Evolutionary conservation across 1,139 yeast genomes (phyloP).

Genomic region (Sugiyamaella japonica): DNA sequence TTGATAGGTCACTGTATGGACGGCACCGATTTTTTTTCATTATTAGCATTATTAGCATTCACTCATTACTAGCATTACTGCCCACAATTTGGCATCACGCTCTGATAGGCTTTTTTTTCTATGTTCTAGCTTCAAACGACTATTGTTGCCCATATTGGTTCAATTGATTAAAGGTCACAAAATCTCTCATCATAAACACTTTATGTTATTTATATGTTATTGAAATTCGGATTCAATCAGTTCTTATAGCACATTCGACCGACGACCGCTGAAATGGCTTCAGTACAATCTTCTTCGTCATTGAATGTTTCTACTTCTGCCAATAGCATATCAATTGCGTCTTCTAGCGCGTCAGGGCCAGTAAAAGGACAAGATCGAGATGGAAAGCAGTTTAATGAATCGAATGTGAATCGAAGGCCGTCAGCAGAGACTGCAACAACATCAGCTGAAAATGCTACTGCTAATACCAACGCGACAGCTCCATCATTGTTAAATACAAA

Average conservation of each 20-base stretch:
- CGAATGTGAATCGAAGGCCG: slow-evolving; percentile 9
- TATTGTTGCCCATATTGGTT: neutral
- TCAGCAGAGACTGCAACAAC: neutral
- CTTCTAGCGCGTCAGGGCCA: neutral
- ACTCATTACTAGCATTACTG: neutral
- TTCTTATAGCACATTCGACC: neutral
- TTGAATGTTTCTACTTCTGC: neutral
- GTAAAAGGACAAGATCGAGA: neutral
- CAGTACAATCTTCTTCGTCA: slow-evolving; percentile 8
- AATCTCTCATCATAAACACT: too few species aligned
- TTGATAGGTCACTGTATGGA: neutral
- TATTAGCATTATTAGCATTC: neutral
- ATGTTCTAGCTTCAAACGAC: neutral
- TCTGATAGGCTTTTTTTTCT: neutral
- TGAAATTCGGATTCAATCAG: neutral
- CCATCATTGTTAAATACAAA: slow-evolving; percentile 7
- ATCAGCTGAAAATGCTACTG: neutral
- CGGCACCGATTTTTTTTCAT: neutral
- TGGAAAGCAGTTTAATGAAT: neutral
- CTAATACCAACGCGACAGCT: slow-evolving; percentile 16
- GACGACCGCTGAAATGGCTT: slow-evolving; percentile 1
- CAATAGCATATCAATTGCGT: neutral
- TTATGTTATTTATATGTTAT: neutral
- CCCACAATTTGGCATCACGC: neutral
- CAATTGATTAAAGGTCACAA: neutral